These are phyloP conservation scores for Cyclostephanos tholiformis DNA, from an alignment of 108 stramenopile genomes.

Conservation along the genomic window DNA sequence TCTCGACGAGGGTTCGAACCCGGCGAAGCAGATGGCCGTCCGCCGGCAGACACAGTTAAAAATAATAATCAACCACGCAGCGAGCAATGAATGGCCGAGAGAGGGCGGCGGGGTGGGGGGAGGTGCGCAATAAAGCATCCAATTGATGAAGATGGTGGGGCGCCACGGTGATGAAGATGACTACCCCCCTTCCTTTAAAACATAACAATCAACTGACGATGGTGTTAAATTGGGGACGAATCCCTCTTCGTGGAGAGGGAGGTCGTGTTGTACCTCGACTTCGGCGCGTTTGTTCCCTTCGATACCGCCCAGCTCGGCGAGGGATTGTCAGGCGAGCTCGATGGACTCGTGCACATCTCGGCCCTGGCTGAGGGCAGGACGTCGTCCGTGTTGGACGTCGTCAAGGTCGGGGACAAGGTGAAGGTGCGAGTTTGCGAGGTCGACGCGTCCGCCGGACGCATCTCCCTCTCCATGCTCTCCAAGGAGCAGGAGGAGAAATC, in stretches of 20 bases:
- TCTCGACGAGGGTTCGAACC: no score
- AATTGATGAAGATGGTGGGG: no score
- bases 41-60: no score
- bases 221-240: no score
- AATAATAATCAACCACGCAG: no score
- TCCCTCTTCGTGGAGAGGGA: slow-evolving; percentile 83
- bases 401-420: slow-evolving; percentile 75
- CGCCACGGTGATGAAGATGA: no score
- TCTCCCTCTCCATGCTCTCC: slow-evolving; percentile 82
- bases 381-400: slow-evolving; percentile 59
- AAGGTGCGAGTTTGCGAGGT: slow-evolving; percentile 80
- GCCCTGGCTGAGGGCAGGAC: slow-evolving; percentile 72
- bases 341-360: slow-evolving; percentile 91
- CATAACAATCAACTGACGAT: no score
- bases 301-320: slow-evolving; percentile 71
- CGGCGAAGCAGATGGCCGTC: no score
- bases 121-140: no score
- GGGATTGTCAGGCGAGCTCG: slow-evolving; percentile 76
- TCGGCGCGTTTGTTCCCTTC: slow-evolving; percentile 92
- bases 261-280: slow-evolving; percentile 87
- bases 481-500: slow-evolving; percentile 77
- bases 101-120: no score
- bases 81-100: no score
- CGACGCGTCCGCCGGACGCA: slow-evolving; percentile 58
- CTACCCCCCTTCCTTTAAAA: no score